These are phyloP conservation scores for Trypanosoma platydactyli DNA, from an alignment of 208 protist genomes.

Conservation along the genomic window DNA sequence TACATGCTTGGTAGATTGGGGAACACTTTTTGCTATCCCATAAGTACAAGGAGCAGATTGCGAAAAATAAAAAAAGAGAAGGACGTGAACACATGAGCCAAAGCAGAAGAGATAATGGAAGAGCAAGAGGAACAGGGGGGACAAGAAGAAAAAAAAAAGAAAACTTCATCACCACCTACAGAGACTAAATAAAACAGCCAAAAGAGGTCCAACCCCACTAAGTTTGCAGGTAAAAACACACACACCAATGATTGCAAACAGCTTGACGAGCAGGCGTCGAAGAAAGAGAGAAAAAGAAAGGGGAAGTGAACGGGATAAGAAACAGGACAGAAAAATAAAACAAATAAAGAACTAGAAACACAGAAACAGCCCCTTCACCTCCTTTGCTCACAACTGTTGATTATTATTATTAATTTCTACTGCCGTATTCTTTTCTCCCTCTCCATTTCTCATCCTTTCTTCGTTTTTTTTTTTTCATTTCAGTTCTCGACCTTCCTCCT, in stretches of 20 bases:
- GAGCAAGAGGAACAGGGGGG: neutral
- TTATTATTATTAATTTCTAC: neutral
- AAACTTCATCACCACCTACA: too few relatives aligned
- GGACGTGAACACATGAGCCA: neutral
- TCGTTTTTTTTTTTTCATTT: neutral
- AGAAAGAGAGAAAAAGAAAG: slow-evolving; percentile 4
- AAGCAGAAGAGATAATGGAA: neutral
- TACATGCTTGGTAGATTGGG: slow-evolving; percentile 1
- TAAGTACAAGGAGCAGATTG: too few relatives aligned
- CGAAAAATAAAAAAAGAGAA: too few relatives aligned
- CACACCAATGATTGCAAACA: too few relatives aligned
- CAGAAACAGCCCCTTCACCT: neutral
- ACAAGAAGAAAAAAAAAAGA: neutral
- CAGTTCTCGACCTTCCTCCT: neutral
- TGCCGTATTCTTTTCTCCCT: neutral
- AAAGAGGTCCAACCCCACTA: neutral
- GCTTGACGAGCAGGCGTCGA: too few relatives aligned
- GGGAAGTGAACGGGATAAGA: neutral
- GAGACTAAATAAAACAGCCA: neutral
- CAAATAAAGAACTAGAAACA: slow-evolving; percentile 1
- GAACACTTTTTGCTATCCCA: too few relatives aligned
- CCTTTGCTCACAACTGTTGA: neutral
- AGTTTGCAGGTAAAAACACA: neutral
- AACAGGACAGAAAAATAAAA: neutral
- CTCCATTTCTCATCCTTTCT: neutral